Conservation (phyloP, 192 early-diverging fungal genomes). For the Backusella luteola region DNA sequence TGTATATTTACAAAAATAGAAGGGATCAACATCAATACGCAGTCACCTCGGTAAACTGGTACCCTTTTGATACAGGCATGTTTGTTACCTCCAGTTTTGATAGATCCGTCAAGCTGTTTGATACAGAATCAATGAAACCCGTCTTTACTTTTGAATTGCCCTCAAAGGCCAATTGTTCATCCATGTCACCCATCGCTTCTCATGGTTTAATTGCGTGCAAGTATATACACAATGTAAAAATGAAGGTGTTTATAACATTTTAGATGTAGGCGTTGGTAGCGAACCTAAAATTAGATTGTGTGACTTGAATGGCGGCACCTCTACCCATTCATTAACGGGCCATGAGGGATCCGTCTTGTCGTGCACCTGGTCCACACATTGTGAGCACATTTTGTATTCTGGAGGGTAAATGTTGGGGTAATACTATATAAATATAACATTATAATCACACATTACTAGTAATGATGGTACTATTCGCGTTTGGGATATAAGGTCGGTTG, state of each 20-base stretch:
- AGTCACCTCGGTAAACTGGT: constrained; percentile 77
- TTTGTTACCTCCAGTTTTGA: constrained; percentile 83
- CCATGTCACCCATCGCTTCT: constrained; percentile 72
- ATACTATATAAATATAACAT: background rate
- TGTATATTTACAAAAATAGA: constrained; percentile 12
- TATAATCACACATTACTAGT: constrained; percentile 28
- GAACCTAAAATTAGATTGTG: constrained; percentile 74
- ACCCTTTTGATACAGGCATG: constrained; percentile 80
- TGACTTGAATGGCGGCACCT: constrained; percentile 67
- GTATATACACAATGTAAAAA: background rate
- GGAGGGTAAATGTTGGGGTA: constrained; percentile 50
- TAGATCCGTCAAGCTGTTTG: constrained; percentile 76
- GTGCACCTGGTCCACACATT: constrained; percentile 73
- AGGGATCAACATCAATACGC: constrained; percentile 58
- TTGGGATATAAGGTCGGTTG: constrained; percentile 86
- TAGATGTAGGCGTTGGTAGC: constrained; percentile 51
- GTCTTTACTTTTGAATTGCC: constrained; percentile 71
- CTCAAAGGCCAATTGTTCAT: constrained; percentile 64
- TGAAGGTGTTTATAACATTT: no score
- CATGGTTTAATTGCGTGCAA: constrained; percentile 78
- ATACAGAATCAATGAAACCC: constrained; percentile 67
- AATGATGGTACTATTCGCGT: constrained; percentile 64
- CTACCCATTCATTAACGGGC: constrained; percentile 54
- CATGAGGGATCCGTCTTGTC: constrained; percentile 58
- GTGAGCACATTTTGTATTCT: constrained; percentile 71